Percentiles rank a stretch among this genome's conserved stretches.
These are phyloP conservation scores for Ophiostoma novo-ulmi DNA, from an alignment of 2,329 filamentous ascomycete species.

Conservation along the genomic window DNA sequence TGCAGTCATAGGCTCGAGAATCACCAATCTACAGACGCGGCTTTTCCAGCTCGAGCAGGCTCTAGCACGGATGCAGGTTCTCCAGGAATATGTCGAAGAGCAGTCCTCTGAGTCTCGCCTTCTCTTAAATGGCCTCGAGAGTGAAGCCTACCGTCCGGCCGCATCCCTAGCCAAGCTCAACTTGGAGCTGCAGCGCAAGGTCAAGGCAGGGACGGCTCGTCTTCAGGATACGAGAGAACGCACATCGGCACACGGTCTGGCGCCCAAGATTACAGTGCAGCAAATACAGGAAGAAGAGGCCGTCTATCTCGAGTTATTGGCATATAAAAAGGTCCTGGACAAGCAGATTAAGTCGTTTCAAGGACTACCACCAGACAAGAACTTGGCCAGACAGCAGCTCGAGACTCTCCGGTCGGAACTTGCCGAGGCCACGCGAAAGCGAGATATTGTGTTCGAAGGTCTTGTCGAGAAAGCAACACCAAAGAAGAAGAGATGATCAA, in stretches of 20 bases:
- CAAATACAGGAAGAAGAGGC: constrained; percentile 55
- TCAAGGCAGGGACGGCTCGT: constrained; percentile 61
- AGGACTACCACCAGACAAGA: constrained; percentile 65
- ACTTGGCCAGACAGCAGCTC: constrained; percentile 64
- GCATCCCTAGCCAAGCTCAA: constrained; percentile 62
- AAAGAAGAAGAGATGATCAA: constrained; percentile 33
- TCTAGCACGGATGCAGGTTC: constrained; percentile 47
- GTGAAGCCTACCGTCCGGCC: constrained; percentile 49
- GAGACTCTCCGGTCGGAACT: constrained; percentile 62
- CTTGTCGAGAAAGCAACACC: constrained; percentile 60
- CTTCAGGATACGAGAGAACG: constrained; percentile 62
- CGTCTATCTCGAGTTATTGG: constrained; percentile 52
- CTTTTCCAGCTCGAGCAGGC: constrained; percentile 53
- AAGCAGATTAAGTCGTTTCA: constrained; percentile 60
- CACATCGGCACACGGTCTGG: constrained; percentile 10
- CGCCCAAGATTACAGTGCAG: constrained; percentile 51
- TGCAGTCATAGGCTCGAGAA: constrained; percentile 45
- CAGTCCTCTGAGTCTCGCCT: constrained; percentile 42
- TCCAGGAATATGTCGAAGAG: constrained; percentile 52
- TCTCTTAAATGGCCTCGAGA: constrained; percentile 42
- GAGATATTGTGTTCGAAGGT: constrained; percentile 71
- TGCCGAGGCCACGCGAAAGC: constrained; percentile 52
- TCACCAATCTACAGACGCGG: constrained; percentile 53
- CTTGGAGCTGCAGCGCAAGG: constrained; percentile 65
- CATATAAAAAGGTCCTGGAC: constrained; percentile 56